A percentile compares a stretch with the other conserved stretches of the same genome.
phyloP scores from a whole-genome alignment of 805 yeast species.

The Metschnikowia noctiluminum region DNA sequence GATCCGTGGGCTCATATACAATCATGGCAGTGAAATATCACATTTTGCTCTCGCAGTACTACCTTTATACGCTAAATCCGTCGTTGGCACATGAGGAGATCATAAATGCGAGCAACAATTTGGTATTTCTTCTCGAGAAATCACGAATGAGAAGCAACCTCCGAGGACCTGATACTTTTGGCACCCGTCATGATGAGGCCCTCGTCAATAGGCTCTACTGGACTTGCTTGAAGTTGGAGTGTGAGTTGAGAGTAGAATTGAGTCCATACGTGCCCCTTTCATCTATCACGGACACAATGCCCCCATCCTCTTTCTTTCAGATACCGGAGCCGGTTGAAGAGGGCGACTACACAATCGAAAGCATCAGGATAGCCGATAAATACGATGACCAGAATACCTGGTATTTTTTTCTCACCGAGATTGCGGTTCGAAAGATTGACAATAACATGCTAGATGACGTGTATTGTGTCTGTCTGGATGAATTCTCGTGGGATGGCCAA shows the following conservation, averaged over 20 bases:
- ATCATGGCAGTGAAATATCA: slow-evolving; percentile 20
- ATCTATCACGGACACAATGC: slow-evolving; percentile 29
- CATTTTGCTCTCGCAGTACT: slow-evolving; percentile 27
- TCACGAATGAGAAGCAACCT: background rate
- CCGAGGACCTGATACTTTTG: background rate
- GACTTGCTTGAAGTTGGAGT: slow-evolving; percentile 36
- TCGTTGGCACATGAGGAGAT: slow-evolving; percentile 25
- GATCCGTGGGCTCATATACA: slow-evolving; percentile 14
- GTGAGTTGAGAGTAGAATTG: slow-evolving; percentile 33
- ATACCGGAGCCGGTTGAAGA: slow-evolving; percentile 25
- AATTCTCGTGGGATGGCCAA: slow-evolving; percentile 24
- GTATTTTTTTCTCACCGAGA: slow-evolving; percentile 39
- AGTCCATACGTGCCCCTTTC: slow-evolving; percentile 32
- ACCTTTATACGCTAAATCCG: slow-evolving; percentile 26
- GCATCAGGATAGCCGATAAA: slow-evolving; percentile 23
- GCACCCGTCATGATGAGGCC: slow-evolving; percentile 10
- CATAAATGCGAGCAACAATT: slow-evolving; percentile 25
- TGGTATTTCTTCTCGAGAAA: slow-evolving; percentile 28
- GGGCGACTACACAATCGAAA: slow-evolving; percentile 21
- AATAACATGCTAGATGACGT: slow-evolving; percentile 35
- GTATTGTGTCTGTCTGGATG: slow-evolving; percentile 10
- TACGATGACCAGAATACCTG: slow-evolving; percentile 30
- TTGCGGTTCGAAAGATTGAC: slow-evolving; percentile 39
- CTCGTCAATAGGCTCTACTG: slow-evolving; percentile 32
- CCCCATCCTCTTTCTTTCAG: slow-evolving; percentile 32